A percentile compares a stretch with the other conserved stretches of the same genome.
Conservation (phyloP, 768 basidiomycete species). For the Mycena pura region DNA sequence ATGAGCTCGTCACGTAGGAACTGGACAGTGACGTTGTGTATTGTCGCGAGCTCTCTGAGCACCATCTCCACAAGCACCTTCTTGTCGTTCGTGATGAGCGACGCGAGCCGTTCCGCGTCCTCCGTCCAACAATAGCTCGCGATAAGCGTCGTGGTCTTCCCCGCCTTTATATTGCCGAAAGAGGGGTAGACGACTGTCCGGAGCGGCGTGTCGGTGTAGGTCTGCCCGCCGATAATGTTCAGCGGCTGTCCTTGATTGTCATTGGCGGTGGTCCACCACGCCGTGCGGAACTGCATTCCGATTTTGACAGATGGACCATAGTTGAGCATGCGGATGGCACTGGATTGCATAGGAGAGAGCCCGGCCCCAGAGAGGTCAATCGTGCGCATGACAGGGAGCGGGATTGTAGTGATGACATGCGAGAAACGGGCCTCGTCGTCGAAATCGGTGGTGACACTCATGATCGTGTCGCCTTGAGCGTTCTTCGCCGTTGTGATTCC, state of each 20-base stretch:
- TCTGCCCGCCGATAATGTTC: slow-evolving; percentile 47
- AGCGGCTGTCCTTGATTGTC: slow-evolving; percentile 28
- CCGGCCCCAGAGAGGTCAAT: slow-evolving; percentile 32
- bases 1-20: no score
- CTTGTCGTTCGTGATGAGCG: slow-evolving; percentile 35
- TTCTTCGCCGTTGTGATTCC: slow-evolving; percentile 5
- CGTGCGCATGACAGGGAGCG: slow-evolving; percentile 37
- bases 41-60: slow-evolving; percentile 36
- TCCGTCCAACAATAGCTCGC: slow-evolving; percentile 49
- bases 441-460: slow-evolving; percentile 8
- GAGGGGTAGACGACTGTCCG: slow-evolving; percentile 54
- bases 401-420: slow-evolving; percentile 41
- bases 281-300: slow-evolving; percentile 41
- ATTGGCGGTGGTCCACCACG: slow-evolving; percentile 42
- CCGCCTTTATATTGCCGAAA: slow-evolving; percentile 34
- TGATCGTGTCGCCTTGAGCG: background rate
- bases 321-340: slow-evolving; percentile 38
- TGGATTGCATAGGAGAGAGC: slow-evolving; percentile 38
- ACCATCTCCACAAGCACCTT: slow-evolving; percentile 37
- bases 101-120: slow-evolving; percentile 45
- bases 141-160: slow-evolving; percentile 40
- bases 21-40: slow-evolving; percentile 41
- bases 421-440: no score
- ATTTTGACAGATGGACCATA: slow-evolving; percentile 44
- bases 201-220: slow-evolving; percentile 49